Base-by-base conservation (phyloP, 2,329 filamentous ascomycete species). In the Curvularia sp. region DNA sequence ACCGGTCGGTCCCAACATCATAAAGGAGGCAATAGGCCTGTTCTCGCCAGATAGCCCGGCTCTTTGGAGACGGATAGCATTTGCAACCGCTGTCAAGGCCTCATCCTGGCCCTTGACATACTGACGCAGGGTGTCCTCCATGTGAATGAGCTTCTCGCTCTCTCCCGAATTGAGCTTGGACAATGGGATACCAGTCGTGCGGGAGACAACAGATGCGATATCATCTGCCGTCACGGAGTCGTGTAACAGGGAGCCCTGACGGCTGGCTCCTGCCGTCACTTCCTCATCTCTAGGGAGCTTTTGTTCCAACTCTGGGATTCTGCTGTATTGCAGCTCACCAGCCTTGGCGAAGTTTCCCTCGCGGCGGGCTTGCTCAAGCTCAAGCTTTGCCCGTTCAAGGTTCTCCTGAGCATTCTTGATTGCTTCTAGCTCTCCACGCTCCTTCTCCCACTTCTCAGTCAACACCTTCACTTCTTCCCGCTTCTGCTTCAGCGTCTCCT, bases 211-310 rank as follows among this genome's bases (percentile, higher is more conserved):
- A 39, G 86, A 87, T 54, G 92, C 93, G 70, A 99, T 98, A 69
- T 99, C 95, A 69, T 98, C 94, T 1, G 93, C 86, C 0, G 91
- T 96, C n/a, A 99, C 95, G 0, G 92, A 90, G 74, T 99, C 95
- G 73, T 98, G 94, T 27, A 98, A 88, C 13, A 98, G 81, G 2
- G 85, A 85, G 56, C 88, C 82, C 7, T 73, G 61, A 19, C 72
- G 60, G 32, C 66, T 73, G 27, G 64, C 68, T n/a, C 60, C 66
- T 25, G 65, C 61, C 4, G 64, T 56, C 0, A 66, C 53, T 5
- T 73, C 87, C 79, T 84, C 82, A 52, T 97, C 93, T 69, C 89
- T 86, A 2, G 92, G 92, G 5, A 98, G 80, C 72, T 91, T 91
- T 63, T 85, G 81, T 78, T 97, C 91, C 1, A 98, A 82, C 34